A percentile compares a stretch with the other conserved stretches of the same genome.
Evolutionary conservation across 148 eudicot genomes (phyloP).

Genomic region (Salicornia ramosissima): DNA sequence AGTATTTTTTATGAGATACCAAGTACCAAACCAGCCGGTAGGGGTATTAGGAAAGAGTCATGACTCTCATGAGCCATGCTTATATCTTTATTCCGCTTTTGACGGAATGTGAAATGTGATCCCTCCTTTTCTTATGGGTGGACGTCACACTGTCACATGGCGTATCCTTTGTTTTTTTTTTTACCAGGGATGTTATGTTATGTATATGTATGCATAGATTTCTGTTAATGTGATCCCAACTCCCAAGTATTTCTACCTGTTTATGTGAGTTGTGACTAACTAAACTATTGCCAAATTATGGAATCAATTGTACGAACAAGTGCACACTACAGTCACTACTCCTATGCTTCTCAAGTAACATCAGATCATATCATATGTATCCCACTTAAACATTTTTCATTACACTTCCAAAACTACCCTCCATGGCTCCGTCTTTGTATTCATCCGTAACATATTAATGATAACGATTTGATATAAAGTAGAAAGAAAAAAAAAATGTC

Average conservation of each 20-base stretch:
- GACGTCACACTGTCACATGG: slow-evolving; percentile 21
- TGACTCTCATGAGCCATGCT: not conserved
- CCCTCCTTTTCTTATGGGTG: not conserved
- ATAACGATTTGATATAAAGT: no score
- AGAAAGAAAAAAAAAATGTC: no score
- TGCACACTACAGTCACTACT: not conserved
- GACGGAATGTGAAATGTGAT: not conserved
- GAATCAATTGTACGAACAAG: slow-evolving; percentile 10
- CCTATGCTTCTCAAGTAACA: slow-evolving; percentile 4
- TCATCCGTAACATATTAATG: no score
- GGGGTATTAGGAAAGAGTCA: no score
- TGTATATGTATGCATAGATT: not conserved
- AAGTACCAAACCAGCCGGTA: no score
- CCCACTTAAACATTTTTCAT: not conserved
- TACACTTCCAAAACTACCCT: slow-evolving; percentile 10
- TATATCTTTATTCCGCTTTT: not conserved
- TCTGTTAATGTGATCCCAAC: not conserved
- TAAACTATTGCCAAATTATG: slow-evolving; percentile 12
- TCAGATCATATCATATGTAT: not conserved
- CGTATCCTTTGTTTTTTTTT: not conserved
- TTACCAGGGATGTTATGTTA: not conserved
- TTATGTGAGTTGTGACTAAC: not conserved
- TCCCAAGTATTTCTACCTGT: not conserved
- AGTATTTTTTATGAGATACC: no score
- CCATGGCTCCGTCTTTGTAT: no score